phyloP scores from a whole-genome alignment of 495 filamentous ascomycete genomes.

The Tuber melanosporum region DNA sequence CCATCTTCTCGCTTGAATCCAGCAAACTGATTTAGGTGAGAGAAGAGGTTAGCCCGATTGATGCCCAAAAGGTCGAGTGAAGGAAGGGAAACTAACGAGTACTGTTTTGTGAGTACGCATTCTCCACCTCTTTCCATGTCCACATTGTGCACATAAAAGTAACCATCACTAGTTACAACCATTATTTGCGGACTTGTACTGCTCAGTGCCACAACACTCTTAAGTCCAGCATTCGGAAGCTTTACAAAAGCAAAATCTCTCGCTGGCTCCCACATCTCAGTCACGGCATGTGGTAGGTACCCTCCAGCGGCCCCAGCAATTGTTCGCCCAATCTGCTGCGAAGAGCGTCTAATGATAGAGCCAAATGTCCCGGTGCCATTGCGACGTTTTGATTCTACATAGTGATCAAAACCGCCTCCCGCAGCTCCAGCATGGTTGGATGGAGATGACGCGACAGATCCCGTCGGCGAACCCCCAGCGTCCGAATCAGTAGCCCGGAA shows the following conservation, averaged over 20 bases:
- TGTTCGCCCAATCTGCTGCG: conserved; percentile 84
- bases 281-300: conserved; percentile 83
- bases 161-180: conserved; percentile 93
- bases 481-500: conserved; percentile 34
- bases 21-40: conserved; percentile 45
- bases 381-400: conserved; percentile 41
- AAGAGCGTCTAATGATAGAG: conserved; percentile 90
- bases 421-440: conserved; percentile 41
- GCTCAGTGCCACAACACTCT: conserved; percentile 91
- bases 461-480: conserved; percentile 33
- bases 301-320: conserved; percentile 83
- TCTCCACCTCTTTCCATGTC: conserved; percentile 95
- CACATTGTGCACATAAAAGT: conserved; percentile 89
- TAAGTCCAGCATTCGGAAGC: conserved; percentile 59
- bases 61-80: conserved; percentile 9
- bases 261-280: conserved; percentile 94
- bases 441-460: conserved; percentile 36
- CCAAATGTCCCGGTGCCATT: conserved; percentile 56
- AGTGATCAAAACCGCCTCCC: conserved; percentile 40
- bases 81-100: conserved; percentile 56
- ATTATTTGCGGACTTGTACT: conserved; percentile 89
- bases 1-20: conserved; percentile 52
- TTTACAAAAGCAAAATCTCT: conserved; percentile 95
- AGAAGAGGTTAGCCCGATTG: conserved; percentile 13
- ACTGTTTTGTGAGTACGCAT: conserved; percentile 81